A percentile compares a stretch with the other conserved stretches of the same genome.
Conservation (phyloP, 2,329 filamentous ascomycete species). For the Polychaeton citri region DNA sequence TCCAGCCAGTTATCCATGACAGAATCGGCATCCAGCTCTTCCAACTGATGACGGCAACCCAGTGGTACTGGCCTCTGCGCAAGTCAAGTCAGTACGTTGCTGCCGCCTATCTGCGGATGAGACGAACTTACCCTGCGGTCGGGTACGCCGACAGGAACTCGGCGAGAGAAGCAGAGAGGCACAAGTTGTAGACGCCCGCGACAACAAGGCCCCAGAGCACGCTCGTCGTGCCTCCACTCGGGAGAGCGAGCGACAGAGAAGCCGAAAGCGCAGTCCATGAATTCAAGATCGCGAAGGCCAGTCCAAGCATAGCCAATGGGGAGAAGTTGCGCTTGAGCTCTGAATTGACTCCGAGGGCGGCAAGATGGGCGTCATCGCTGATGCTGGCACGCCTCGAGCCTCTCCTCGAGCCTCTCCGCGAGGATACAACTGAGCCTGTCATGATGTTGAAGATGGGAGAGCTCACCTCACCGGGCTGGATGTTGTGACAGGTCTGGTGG, state of each 20-base stretch:
- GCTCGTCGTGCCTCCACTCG: conserved; percentile 52
- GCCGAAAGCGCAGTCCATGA: conserved; percentile 45
- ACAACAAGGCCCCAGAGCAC: conserved; percentile 52
- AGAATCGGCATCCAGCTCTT: conserved; percentile 43
- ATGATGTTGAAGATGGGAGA: no score
- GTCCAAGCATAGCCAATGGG: conserved; percentile 41
- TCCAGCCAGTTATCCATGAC: conserved; percentile 57
- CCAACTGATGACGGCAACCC: conserved; percentile 51
- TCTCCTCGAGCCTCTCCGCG: no score
- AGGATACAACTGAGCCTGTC: neutral
- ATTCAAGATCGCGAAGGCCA: conserved; percentile 46
- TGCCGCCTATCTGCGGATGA: no score
- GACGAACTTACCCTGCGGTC: conserved; percentile 24
- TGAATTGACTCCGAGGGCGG: conserved; percentile 38
- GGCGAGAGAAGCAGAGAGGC: conserved; percentile 50
- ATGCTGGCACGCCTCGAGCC: conserved; percentile 1
- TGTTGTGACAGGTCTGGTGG: no score
- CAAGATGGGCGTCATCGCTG: conserved; percentile 32
- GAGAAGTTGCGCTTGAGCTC: conserved; percentile 43
- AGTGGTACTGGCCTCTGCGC: conserved; percentile 48
- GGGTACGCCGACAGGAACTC: conserved; percentile 56
- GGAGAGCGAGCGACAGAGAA: conserved; percentile 44
- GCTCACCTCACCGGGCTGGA: no score
- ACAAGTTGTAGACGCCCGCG: conserved; percentile 48
- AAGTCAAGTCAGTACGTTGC: neutral